Evolutionary conservation across 306 rosid genomes (phyloP).

Genomic region (Acacia melanoxylon): DNA sequence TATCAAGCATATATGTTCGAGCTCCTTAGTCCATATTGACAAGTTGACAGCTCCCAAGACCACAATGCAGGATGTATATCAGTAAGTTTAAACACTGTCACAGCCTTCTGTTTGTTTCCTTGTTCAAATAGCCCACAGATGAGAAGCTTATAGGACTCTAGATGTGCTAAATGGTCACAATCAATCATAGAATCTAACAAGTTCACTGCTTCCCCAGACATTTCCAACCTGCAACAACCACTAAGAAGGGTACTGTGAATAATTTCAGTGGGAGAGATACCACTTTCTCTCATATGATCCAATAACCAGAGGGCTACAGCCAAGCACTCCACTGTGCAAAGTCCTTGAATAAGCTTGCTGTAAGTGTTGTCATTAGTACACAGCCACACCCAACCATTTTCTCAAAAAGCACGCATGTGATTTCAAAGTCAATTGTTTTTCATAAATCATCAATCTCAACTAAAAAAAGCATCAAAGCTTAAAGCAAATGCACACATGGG

Average conservation of each 20-base stretch:
- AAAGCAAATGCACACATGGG: constrained; percentile 37
- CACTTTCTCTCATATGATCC: constrained; percentile 56
- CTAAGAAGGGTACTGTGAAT: constrained; percentile 58
- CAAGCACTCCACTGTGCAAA: constrained; percentile 61
- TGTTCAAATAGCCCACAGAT: constrained; percentile 66
- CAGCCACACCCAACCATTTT: constrained; percentile 65
- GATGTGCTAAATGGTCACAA: constrained; percentile 59
- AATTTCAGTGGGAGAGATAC: constrained; percentile 52
- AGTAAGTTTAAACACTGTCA: constrained; percentile 37
- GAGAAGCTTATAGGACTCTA: constrained; percentile 68
- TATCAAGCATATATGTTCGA: not conserved
- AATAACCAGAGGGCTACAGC: constrained; percentile 52
- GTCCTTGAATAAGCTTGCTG: constrained; percentile 64
- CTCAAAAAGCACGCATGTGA: constrained; percentile 51
- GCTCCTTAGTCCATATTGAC: not conserved
- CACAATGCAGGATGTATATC: too few species aligned
- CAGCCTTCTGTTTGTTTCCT: constrained; percentile 61
- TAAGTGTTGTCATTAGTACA: constrained; percentile 57
- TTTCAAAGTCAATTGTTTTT: constrained; percentile 63
- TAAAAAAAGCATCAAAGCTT: constrained; percentile 31
- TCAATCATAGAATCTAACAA: constrained; percentile 65
- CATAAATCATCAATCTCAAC: constrained; percentile 47
- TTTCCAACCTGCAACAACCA: constrained; percentile 60
- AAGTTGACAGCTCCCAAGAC: too few species aligned
- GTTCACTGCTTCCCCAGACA: constrained; percentile 55